Evolutionary conservation across 2,329 filamentous ascomycete species (phyloP).

Genomic region (Claviceps monticola): DNA sequence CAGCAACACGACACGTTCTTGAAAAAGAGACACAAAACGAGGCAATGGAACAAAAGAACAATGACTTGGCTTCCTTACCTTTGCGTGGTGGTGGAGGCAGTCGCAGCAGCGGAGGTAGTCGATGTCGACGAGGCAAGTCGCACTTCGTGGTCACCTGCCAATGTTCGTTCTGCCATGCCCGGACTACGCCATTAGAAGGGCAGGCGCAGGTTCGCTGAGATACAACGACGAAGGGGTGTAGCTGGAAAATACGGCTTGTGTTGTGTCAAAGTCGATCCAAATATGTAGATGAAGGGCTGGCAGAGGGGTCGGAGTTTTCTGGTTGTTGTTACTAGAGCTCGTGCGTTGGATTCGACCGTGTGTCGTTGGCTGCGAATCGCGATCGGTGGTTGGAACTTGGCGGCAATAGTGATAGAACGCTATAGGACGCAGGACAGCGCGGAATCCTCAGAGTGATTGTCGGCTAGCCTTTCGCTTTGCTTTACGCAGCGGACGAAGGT

Average conservation of each 20-base stretch:
- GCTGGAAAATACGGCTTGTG: no score
- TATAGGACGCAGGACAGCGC: neutral
- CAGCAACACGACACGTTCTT: neutral
- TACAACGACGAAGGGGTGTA: conserved; percentile 6
- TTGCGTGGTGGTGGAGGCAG: conserved; percentile 13
- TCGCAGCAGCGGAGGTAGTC: conserved; percentile 17
- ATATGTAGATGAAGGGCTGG: neutral
- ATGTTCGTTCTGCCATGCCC: conserved; percentile 51
- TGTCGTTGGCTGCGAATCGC: neutral
- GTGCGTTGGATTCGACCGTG: conserved; percentile 2
- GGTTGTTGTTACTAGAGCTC: neutral
- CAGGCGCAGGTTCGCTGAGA: conserved; percentile 17
- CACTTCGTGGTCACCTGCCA: conserved; percentile 41
- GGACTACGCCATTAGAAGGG: conserved; percentile 51
- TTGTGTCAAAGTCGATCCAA: neutral
- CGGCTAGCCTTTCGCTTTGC: neutral
- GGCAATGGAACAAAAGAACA: neutral
- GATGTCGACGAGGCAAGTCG: conserved; percentile 31
- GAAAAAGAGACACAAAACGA: neutral
- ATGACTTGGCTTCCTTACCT: conserved; percentile 9
- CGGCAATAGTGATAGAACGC: neutral
- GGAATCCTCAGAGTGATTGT: neutral
- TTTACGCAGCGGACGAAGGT: neutral
- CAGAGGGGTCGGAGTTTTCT: neutral
- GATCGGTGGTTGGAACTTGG: neutral